These are phyloP conservation scores for Pseudevernia furfuracea DNA, from an alignment of 495 filamentous ascomycete species.

Conservation along the genomic window DNA sequence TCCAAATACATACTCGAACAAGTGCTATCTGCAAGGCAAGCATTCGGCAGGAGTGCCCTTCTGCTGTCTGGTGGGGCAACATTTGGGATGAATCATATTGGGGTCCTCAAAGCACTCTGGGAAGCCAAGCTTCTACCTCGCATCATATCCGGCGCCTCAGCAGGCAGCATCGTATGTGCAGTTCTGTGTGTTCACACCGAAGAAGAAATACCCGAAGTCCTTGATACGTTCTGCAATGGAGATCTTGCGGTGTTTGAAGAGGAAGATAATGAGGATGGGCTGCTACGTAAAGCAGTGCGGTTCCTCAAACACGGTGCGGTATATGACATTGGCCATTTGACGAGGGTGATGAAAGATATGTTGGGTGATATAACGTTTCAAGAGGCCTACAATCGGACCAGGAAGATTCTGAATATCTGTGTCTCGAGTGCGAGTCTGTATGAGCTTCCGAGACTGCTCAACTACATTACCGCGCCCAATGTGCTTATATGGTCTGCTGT, in stretches of 20 bases:
- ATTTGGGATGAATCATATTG: constrained; percentile 94
- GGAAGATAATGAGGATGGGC: constrained; percentile 56
- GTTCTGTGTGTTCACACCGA: constrained; percentile 81
- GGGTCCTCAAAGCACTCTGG: constrained; percentile 81
- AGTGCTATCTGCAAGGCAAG: constrained; percentile 70
- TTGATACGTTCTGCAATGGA: constrained; percentile 69
- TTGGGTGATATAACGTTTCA: constrained; percentile 89
- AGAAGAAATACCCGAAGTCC: constrained; percentile 67
- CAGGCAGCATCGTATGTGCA: constrained; percentile 86
- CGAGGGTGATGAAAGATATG: constrained; percentile 67
- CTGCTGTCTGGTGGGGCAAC: constrained; percentile 86
- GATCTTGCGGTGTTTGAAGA: constrained; percentile 80
- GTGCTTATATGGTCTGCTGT: constrained; percentile 97
- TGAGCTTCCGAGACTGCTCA: constrained; percentile 77
- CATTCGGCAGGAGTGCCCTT: constrained; percentile 81
- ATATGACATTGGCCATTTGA: constrained; percentile 74
- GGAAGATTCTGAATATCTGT: constrained; percentile 84
- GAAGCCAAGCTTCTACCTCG: constrained; percentile 70
- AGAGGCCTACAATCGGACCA: constrained; percentile 88
- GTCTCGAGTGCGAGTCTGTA: constrained; percentile 83
- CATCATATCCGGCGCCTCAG: constrained; percentile 89
- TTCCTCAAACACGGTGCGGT: constrained; percentile 75
- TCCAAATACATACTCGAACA: constrained; percentile 63
- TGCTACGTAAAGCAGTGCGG: constrained; percentile 61
- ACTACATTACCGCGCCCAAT: constrained; percentile 88